phyloP scores from a whole-genome alignment of 257 asterid genomes.

The Anisodus tanguticus region DNA sequence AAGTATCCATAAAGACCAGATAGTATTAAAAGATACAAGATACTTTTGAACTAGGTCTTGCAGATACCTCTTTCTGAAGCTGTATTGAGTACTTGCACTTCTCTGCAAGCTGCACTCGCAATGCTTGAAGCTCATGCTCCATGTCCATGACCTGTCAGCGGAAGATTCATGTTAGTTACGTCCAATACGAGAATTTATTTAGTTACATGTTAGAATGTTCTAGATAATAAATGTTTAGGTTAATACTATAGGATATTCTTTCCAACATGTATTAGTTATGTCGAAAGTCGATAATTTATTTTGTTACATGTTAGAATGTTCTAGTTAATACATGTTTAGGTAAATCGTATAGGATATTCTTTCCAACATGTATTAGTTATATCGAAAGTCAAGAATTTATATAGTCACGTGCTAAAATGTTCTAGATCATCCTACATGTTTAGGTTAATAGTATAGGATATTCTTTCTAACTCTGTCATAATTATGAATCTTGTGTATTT shows the following conservation, averaged over 20 bases:
- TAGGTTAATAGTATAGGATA: too few species aligned
- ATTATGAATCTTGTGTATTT: not conserved
- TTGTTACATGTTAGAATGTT: not conserved
- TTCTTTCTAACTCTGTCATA: not conserved
- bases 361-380: not conserved
- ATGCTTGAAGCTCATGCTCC: conserved; percentile 95
- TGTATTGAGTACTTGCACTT: conserved; percentile 50
- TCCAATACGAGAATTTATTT: not conserved
- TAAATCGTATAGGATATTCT: not conserved
- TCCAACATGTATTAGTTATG: not conserved
- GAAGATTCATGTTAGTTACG: not conserved
- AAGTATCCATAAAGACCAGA: not conserved
- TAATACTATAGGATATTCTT: not conserved
- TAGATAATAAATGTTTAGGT: not conserved
- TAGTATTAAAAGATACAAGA: not conserved
- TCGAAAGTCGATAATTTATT: not conserved
- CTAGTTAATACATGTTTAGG: conserved; percentile 6
- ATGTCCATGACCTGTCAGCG: conserved; percentile 83
- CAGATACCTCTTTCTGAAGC: conserved; percentile 58
- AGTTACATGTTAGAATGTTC: not conserved
- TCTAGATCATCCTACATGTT: not conserved
- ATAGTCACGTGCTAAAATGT: not conserved
- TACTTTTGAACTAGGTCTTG: conserved; percentile 15
- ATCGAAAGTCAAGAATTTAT: not conserved
- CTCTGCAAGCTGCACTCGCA: conserved; percentile 72